These are phyloP conservation scores for Neonectria faginata DNA, from an alignment of 2,329 filamentous ascomycete species.

Conservation along the genomic window DNA sequence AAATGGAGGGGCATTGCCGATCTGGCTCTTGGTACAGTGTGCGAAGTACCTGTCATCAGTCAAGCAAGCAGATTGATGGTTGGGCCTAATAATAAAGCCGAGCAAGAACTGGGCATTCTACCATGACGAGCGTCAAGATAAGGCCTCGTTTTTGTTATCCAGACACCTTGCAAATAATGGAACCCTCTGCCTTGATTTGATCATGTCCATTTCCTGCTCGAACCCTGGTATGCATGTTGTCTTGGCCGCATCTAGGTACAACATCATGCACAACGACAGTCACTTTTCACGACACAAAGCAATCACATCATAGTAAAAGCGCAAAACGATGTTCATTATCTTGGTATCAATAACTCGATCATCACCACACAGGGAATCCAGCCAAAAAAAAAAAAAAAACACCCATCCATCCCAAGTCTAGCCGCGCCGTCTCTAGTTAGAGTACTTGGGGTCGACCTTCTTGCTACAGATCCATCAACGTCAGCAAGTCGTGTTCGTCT, in stretches of 20 bases:
- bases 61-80: neutral
- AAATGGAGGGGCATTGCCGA: neutral
- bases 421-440: conserved; percentile 46
- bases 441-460: conserved; percentile 48
- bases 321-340: conserved; percentile 18
- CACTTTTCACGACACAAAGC: neutral
- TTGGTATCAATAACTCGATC: conserved; percentile 23
- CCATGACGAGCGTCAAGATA: neutral
- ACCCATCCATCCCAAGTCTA: neutral
- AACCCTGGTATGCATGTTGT: neutral
- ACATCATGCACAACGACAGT: neutral
- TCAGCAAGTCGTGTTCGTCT: conserved; percentile 5
- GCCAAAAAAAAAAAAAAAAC: neutral
- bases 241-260: neutral
- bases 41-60: too few species aligned
- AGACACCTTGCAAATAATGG: neutral
- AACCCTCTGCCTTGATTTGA: neutral
- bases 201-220: neutral
- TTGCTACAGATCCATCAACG: conserved; percentile 21
- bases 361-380: conserved; percentile 9
- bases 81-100: too few species aligned
- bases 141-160: neutral
- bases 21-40: neutral
- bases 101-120: neutral
- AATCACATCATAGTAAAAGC: neutral